Conservation (phyloP, 2,329 filamentous ascomycete genomes). For the Epichloe coenophiala region DNA sequence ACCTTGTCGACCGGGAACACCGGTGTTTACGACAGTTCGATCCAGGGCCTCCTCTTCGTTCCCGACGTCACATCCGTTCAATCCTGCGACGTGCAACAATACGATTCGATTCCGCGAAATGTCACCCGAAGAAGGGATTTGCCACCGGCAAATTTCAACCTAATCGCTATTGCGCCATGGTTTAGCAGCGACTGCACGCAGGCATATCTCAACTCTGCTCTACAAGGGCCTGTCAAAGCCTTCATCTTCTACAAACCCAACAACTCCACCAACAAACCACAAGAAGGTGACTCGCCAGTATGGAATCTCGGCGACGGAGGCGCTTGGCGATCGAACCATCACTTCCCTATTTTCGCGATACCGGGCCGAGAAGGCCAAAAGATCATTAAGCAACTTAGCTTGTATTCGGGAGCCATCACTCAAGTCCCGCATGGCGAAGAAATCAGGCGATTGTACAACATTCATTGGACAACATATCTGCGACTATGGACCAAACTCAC, state of each 20-base stretch:
- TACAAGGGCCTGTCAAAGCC: conserved; percentile 43
- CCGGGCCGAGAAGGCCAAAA: conserved; percentile 50
- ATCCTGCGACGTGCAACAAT: conserved; percentile 49
- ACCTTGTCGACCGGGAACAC: conserved; percentile 61
- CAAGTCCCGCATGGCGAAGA: conserved; percentile 43
- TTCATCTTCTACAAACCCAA: conserved; percentile 51
- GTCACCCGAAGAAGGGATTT: conserved; percentile 65
- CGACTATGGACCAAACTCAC: conserved; percentile 44
- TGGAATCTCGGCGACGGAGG: conserved; percentile 62
- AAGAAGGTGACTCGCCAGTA: conserved; percentile 44
- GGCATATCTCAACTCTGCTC: conserved; percentile 54
- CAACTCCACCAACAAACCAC: conserved; percentile 46
- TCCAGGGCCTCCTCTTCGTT: conserved; percentile 75
- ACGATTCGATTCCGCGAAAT: conserved; percentile 57
- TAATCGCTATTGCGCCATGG: conserved; percentile 82
- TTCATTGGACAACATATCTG: conserved; percentile 44
- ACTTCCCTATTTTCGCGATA: conserved; percentile 74
- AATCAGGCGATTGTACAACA: conserved; percentile 39
- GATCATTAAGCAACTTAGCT: conserved; percentile 57
- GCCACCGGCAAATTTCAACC: conserved; percentile 52
- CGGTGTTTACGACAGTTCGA: conserved; percentile 42
- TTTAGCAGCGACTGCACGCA: conserved; percentile 58
- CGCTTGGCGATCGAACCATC: conserved; percentile 57
- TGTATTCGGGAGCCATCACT: conserved; percentile 66
- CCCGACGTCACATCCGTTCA: conserved; percentile 50